These are phyloP conservation scores for Colletotrichum trifolii DNA, from an alignment of 2,329 filamentous ascomycete genomes.

Conservation along the genomic window DNA sequence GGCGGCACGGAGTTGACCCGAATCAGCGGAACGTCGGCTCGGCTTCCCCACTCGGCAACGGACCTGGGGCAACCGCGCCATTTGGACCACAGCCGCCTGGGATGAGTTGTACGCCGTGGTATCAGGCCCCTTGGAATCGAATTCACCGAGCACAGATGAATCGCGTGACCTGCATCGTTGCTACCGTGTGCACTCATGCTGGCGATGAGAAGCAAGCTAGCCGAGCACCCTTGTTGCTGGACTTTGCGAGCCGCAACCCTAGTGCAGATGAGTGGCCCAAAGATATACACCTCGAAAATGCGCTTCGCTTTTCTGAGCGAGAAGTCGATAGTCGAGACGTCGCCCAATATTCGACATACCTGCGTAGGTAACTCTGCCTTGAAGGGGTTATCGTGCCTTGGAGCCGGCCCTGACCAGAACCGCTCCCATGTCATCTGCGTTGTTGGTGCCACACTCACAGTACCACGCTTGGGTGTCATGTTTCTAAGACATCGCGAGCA, in stretches of 20 bases:
- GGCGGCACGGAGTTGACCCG: slow-evolving; percentile 65
- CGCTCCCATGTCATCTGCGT: background rate
- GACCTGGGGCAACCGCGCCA: slow-evolving; percentile 54
- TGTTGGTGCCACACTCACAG: background rate
- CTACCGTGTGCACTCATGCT: slow-evolving; percentile 61
- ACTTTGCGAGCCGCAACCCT: slow-evolving; percentile 59
- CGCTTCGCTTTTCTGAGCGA: slow-evolving; percentile 39
- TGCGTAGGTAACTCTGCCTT: slow-evolving; percentile 47
- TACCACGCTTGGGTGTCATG: background rate
- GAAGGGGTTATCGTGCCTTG: slow-evolving; percentile 39
- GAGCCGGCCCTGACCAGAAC: background rate
- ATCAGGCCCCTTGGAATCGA: slow-evolving; percentile 46
- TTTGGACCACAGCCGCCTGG: slow-evolving; percentile 64
- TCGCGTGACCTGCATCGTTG: slow-evolving; percentile 42
- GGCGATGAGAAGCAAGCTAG: slow-evolving; percentile 60
- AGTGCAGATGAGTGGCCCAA: slow-evolving; percentile 59
- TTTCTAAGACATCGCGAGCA: background rate
- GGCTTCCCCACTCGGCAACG: slow-evolving; percentile 63
- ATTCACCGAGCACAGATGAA: slow-evolving; percentile 26
- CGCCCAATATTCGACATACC: slow-evolving; percentile 45
- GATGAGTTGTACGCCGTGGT: slow-evolving; percentile 63
- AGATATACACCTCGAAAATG: slow-evolving; percentile 56
- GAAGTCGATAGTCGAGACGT: slow-evolving; percentile 43
- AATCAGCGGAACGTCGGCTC: slow-evolving; percentile 53
- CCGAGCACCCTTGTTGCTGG: slow-evolving; percentile 49